Evolutionary conservation across 1,284 basidiomycete species (phyloP), one percentile per base, ranked within the genome.

Genomic region (Psilocybe mexicana): DNA sequence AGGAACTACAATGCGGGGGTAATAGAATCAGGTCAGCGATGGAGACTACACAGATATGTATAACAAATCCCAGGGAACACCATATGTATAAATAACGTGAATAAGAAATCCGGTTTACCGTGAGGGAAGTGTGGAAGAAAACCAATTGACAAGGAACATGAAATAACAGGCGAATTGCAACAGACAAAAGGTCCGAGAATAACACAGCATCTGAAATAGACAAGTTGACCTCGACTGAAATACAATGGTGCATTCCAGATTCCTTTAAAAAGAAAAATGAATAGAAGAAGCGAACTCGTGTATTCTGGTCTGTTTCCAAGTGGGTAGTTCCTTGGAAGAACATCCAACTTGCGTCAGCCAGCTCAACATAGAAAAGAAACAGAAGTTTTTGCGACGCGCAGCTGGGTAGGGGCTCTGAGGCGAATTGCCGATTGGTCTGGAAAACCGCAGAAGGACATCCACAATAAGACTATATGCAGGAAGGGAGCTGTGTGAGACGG

Each of bases 401-500:
- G 8, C 36, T 43, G 6, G 25, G 28, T 30, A 18, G 28, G 10
- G 18, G 18, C 18, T 18, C 18, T 18, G 18, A 18, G 28, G 28
- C 26, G 48, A 30, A 30, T 38, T 40, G 25, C 33, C 48, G 48
- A 38, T 50, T 50, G 48, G 48, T 33, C 23, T 28, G 26, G 30
- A 44, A 33, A 52, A 44, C 23, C 3, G 30, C 8, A 46, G 23
- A 25, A 25, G 38, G 25, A 45, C 35, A 24, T 51, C 51, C 44
- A 24, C 50, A 35, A 43, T 25, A 24, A 11, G 24, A 14, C 40
- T 40, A 43, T 30, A 35, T 53, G 58, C 54, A 60, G 55, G 55
- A 54, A 61, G 53, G 45, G 57, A 50, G 42, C n/a, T 14, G 55
- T 60, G 58, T 60, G 58, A 56, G 58, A 60, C 28, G 54, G 24